Evolutionary conservation across 2,329 filamentous ascomycete species (phyloP).

Genomic region (Camptophora hylomeconis): DNA sequence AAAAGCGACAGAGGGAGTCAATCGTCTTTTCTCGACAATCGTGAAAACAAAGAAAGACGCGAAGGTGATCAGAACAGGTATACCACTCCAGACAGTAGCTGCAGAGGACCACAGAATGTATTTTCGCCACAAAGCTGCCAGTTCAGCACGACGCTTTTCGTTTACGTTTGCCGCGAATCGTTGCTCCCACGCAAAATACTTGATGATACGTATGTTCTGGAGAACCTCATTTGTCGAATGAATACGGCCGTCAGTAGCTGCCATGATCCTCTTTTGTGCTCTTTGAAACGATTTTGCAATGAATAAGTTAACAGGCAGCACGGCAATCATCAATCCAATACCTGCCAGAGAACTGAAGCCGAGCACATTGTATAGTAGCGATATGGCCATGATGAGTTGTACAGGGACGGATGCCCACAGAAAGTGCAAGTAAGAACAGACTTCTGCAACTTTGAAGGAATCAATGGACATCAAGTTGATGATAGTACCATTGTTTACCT

Average conservation of each 20-base stretch:
- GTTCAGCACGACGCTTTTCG: slow-evolving; percentile 70
- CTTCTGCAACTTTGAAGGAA: slow-evolving; percentile 94
- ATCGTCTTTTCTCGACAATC: slow-evolving; percentile 70
- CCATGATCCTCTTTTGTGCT: slow-evolving; percentile 82
- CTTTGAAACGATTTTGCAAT: slow-evolving; percentile 75
- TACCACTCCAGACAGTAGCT: slow-evolving; percentile 91
- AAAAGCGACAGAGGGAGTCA: slow-evolving; percentile 88
- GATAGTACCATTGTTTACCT: slow-evolving; percentile 92
- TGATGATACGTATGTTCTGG: slow-evolving; percentile 97
- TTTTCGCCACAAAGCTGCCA: slow-evolving; percentile 63
- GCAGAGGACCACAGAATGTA: slow-evolving; percentile 88
- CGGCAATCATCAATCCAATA: slow-evolving; percentile 74
- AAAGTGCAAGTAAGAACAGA: slow-evolving; percentile 90
- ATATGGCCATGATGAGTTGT: slow-evolving; percentile 68
- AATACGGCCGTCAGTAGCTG: slow-evolving; percentile 88
- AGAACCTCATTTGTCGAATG: slow-evolving; percentile 93
- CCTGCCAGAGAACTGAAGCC: slow-evolving; percentile 89
- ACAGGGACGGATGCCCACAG: slow-evolving; percentile 85
- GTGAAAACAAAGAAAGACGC: slow-evolving; percentile 93
- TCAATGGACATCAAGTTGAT: slow-evolving; percentile 99
- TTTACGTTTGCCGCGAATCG: slow-evolving; percentile 77
- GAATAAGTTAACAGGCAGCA: slow-evolving; percentile 80
- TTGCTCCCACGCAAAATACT: slow-evolving; percentile 97
- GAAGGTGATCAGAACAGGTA: slow-evolving; percentile 89
- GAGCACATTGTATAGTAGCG: slow-evolving; percentile 77